These are phyloP conservation scores for Sporothrix brasiliensis DNA, from an alignment of 2,329 filamentous ascomycete genomes.

Conservation along the genomic window DNA sequence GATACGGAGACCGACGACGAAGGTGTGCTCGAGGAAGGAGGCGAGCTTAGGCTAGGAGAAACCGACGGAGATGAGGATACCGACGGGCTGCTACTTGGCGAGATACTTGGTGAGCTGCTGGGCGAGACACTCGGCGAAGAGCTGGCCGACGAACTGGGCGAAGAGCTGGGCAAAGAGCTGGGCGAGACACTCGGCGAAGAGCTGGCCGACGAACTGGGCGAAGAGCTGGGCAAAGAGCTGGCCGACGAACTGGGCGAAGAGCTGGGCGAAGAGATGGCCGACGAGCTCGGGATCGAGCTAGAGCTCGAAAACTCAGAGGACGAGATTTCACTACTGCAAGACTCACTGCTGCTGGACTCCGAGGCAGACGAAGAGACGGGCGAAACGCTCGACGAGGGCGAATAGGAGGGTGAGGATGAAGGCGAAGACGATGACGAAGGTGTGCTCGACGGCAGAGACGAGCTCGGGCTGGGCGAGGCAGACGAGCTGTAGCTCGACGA, in stretches of 20 bases:
- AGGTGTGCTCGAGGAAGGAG: background rate
- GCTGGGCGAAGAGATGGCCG: background rate
- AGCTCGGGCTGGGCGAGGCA: background rate
- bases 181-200: background rate
- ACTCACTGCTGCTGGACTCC: background rate
- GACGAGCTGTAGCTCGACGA: background rate
- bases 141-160: no score
- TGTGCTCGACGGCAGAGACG: background rate
- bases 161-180: no score
- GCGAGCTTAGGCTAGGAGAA: background rate
- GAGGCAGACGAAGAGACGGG: background rate
- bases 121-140: no score
- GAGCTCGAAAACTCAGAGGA: background rate
- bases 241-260: no score
- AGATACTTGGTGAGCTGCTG: background rate
- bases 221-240: no score
- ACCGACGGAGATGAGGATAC: background rate
- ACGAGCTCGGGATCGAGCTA: background rate
- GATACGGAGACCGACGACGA: background rate
- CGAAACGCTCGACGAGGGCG: background rate
- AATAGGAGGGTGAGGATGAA: background rate
- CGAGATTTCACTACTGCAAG: background rate
- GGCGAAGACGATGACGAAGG: background rate
- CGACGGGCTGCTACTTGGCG: background rate
- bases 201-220: background rate